These are phyloP conservation scores for Pisolithus orientalis DNA, from an alignment of 768 basidiomycete species.

Conservation along the genomic window DNA sequence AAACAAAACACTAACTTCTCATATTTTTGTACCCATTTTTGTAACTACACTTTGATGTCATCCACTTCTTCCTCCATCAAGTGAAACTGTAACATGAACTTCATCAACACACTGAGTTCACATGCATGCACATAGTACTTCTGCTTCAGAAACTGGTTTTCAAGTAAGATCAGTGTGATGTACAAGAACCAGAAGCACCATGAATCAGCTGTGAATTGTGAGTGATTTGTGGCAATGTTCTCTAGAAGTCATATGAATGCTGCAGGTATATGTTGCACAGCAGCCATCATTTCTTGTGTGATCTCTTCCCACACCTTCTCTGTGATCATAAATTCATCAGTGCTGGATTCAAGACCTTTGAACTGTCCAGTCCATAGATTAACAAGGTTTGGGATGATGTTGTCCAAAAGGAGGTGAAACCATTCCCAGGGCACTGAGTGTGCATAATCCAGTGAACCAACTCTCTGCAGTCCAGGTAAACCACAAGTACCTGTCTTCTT, in stretches of 20 bases:
- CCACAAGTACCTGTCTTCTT: conserved; percentile 31
- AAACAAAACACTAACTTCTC: conserved; percentile 1
- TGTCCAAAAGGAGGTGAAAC: conserved; percentile 45
- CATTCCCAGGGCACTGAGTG: conserved; percentile 40
- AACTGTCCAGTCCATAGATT: conserved; percentile 34
- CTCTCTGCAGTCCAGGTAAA: conserved; percentile 22
- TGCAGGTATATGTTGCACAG: conserved; percentile 19
- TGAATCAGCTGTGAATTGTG: conserved; percentile 10
- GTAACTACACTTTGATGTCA: background rate
- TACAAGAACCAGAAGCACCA: conserved; percentile 18
- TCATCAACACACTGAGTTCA: conserved; percentile 4
- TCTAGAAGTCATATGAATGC: conserved; percentile 25
- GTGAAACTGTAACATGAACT: conserved; percentile 1
- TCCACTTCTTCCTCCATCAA: background rate
- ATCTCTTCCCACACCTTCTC: conserved; percentile 36
- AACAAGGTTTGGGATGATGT: conserved; percentile 36
- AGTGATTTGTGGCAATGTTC: conserved; percentile 25
- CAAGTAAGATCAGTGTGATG: conserved; percentile 12
- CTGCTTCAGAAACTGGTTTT: background rate
- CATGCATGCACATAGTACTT: conserved; percentile 13
- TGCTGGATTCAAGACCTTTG: conserved; percentile 32
- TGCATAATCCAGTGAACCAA: conserved; percentile 32
- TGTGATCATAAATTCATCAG: conserved; percentile 23
- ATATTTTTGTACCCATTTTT: conserved; percentile 4
- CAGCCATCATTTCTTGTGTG: conserved; percentile 23